Conservation (phyloP, 1,139 yeast genomes). For the Blastobotrys ciferrii region DNA sequence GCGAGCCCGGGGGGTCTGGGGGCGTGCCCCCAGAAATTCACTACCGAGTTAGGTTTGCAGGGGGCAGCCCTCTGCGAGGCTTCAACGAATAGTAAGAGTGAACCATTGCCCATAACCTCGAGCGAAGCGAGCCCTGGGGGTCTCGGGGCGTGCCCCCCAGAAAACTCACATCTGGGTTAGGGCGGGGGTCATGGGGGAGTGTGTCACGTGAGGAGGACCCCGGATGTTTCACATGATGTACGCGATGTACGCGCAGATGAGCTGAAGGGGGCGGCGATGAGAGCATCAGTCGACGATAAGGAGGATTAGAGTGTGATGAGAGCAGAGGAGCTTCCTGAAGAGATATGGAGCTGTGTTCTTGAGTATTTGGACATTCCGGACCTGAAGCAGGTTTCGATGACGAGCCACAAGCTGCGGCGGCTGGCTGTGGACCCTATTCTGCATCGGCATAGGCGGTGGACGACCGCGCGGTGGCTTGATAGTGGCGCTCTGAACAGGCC, state of each 20-base stretch:
- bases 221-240: neutral
- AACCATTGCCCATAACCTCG: too few species aligned
- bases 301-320: neutral
- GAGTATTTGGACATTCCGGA: constrained; percentile 32
- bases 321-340: constrained; percentile 24
- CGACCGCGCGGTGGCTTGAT: constrained; percentile 26
- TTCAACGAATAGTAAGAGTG: too few species aligned
- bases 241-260: neutral
- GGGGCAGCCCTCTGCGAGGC: too few species aligned
- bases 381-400: constrained; percentile 23
- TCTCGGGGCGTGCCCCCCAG: too few species aligned
- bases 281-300: neutral
- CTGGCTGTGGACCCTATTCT: constrained; percentile 30
- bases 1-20: too few species aligned
- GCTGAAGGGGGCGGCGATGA: neutral
- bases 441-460: constrained; percentile 23
- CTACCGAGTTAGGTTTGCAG: too few species aligned
- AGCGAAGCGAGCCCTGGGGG: too few species aligned
- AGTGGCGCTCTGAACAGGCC: constrained; percentile 26
- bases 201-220: too few species aligned
- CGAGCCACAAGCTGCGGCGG: constrained; percentile 24
- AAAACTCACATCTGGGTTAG: too few species aligned
- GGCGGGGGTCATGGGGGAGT: too few species aligned
- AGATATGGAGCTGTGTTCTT: constrained; percentile 27
- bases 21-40: too few species aligned